phyloP scores from a whole-genome alignment of 202 grass and related monocot genomes.

The Carex sylvatica region DNA sequence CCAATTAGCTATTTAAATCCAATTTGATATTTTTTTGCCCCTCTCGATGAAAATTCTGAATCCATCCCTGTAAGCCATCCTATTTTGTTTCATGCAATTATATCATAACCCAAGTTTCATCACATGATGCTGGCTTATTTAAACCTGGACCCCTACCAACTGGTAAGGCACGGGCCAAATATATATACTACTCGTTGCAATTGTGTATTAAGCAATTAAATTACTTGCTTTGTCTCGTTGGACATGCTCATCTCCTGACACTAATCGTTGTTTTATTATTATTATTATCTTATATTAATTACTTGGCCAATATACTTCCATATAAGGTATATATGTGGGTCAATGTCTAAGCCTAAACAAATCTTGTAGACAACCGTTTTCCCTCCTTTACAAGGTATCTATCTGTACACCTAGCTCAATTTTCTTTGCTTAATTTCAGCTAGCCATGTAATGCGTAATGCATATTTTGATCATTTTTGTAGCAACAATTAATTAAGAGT shows the following conservation, averaged over 20 bases:
- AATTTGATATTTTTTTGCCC: no score
- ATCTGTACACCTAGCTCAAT: neutral
- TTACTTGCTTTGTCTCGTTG: constrained; percentile 7
- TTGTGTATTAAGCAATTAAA: neutral
- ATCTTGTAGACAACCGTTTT: constrained; percentile 36
- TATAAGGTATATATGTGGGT: constrained; percentile 9
- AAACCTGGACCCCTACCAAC: neutral
- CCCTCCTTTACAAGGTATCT: constrained; percentile 23
- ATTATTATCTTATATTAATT: neutral
- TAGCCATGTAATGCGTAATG: neutral
- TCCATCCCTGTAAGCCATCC: no score
- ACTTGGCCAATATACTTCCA: neutral
- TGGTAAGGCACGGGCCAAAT: neutral
- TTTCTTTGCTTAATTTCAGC: neutral
- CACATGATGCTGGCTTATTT: constrained; percentile 6
- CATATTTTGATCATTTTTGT: no score
- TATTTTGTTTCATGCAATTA: neutral
- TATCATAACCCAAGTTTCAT: constrained; percentile 20
- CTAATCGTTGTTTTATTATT: neutral
- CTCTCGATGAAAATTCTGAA: no score
- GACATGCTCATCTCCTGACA: neutral
- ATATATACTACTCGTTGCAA: neutral
- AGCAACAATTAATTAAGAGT: neutral
- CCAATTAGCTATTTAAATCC: no score
- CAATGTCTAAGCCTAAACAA: constrained; percentile 17